Base-by-base conservation (phyloP, 2,329 filamentous ascomycete species). In the Penicillium fuscoglaucum region DNA sequence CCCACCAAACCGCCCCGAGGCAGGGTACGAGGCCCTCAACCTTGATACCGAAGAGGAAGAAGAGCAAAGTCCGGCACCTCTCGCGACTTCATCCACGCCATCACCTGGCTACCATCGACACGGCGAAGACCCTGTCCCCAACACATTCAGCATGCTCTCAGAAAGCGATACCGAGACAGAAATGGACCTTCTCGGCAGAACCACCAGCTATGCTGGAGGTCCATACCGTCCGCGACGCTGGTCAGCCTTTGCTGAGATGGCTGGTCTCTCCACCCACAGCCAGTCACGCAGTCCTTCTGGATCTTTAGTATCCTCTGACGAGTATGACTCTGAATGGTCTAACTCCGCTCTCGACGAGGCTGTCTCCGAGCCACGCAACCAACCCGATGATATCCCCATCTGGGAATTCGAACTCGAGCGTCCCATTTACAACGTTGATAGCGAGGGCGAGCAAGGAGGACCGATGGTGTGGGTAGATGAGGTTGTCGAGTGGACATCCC, bases 381-480 rank as follows among this genome's bases (percentile, higher is more conserved):
- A 2, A 26, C 7, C 19, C 15, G 51, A 37, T 13, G 17, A 37
- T 10, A 45, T 53, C 31, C 51, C 40, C 10, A 15, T 52, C 26
- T 52, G 47, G 54, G 21, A 45, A 37, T n/a, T 29, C 17, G 47
- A 57, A 19, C 9, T 52, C 7, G 24, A 52, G n/a, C 29, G 47
- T 17, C 21, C 48, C 6, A 12, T 52, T 6, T 52, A 29, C 19
- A 4, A 0, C 3, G 4, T 45, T 6, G 15, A 13, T 13, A 33
- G 39, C 4, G 17, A 24, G 1, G 9, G 12, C 3, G n/a, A 28
- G 1, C 5, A 29, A 29, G 13, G 26, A 6, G 24, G 24, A 21
- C n/a, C 15, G n/a, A 9, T 8, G 2, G 31, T 3, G 13, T 52
- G 29, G 47, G 1, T 57, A 33, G 54, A 57, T 6, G 39, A 29